A percentile compares a stretch with the other conserved stretches of the same genome.
Conservation (phyloP, 306 rosid species). For the Abrus pulchellus region DNA sequence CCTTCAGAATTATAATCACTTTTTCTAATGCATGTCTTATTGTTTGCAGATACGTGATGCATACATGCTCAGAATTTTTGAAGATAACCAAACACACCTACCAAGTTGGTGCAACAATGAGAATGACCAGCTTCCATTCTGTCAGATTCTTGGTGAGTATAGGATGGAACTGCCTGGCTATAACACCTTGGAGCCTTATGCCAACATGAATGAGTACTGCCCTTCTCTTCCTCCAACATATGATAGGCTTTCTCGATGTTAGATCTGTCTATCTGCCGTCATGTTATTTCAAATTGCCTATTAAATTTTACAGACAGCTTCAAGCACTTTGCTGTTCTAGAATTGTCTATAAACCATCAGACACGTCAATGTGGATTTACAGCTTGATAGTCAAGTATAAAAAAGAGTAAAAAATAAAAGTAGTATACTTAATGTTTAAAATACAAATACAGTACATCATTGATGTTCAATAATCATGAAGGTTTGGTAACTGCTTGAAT, state of each 20-base stretch:
- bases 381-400: neutral
- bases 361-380: neutral
- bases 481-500: neutral
- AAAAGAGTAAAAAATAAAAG: too few species aligned
- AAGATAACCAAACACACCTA: conserved; percentile 74
- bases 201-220: conserved; percentile 90
- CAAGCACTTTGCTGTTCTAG: conserved; percentile 10
- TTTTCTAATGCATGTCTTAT: neutral
- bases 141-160: conserved; percentile 93
- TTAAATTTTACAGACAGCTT: neutral
- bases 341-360: conserved; percentile 18
- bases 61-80: conserved; percentile 77
- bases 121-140: conserved; percentile 68
- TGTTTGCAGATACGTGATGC: conserved; percentile 80
- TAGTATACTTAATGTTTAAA: too few species aligned
- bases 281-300: conserved; percentile 13
- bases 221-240: conserved; percentile 83
- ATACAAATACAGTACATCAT: neutral
- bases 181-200: conserved; percentile 78
- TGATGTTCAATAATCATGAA: neutral
- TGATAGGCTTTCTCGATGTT: conserved; percentile 69
- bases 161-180: conserved; percentile 85
- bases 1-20: neutral
- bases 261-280: conserved; percentile 10
- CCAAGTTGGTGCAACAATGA: conserved; percentile 87